These are phyloP conservation scores for Panaeolus cyanescens DNA, from an alignment of 768 basidiomycete genomes.

Conservation along the genomic window DNA sequence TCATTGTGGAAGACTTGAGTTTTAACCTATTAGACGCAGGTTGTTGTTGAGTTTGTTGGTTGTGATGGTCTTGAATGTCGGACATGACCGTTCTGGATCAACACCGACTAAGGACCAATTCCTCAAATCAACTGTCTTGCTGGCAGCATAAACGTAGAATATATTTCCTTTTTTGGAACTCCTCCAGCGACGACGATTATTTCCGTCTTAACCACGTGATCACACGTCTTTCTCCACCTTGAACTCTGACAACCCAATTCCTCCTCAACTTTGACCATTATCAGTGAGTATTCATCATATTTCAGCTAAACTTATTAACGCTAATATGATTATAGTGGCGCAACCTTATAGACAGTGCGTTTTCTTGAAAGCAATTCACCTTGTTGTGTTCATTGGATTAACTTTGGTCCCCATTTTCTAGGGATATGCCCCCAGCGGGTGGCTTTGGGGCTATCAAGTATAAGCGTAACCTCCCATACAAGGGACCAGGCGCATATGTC, in stretches of 20 bases:
- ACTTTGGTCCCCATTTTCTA: constrained; percentile 31
- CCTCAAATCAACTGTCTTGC: constrained; percentile 4
- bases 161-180: not conserved
- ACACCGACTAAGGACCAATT: not conserved
- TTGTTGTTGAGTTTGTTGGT: constrained; percentile 41
- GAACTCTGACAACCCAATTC: constrained; percentile 4
- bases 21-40: constrained; percentile 41
- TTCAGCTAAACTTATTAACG: not conserved
- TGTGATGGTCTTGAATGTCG: constrained; percentile 58
- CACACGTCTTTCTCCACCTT: constrained; percentile 5
- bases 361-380: constrained; percentile 15
- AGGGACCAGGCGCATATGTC: constrained; percentile 81
- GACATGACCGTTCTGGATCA: constrained; percentile 57
- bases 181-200: constrained; percentile 1
- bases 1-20: constrained; percentile 46
- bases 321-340: constrained; percentile 45
- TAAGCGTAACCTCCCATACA: constrained; percentile 92
- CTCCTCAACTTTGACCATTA: not conserved
- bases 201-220: not conserved
- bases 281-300: not conserved
- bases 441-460: constrained; percentile 94
- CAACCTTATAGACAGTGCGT: constrained; percentile 65
- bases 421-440: constrained; percentile 94
- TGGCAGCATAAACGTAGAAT: constrained; percentile 4
- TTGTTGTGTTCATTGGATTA: not conserved